Evolutionary conservation across 768 basidiomycete genomes (phyloP).

Genomic region (Phylloporus sp.): DNA sequence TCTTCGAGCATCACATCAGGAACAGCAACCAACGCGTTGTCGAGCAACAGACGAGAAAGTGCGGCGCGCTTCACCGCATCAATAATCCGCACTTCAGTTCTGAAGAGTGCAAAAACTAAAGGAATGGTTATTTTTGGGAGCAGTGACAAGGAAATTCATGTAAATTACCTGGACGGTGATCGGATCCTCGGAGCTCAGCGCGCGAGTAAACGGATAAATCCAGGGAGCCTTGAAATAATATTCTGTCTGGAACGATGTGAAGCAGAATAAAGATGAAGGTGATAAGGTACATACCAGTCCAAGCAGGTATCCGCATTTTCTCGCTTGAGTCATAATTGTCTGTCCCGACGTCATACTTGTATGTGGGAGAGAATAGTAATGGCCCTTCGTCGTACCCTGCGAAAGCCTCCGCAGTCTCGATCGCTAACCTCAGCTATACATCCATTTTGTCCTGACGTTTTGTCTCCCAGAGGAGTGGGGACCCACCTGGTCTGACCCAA

Average conservation of each 20-base stretch:
- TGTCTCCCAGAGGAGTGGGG: neutral
- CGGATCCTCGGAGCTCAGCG: slow-evolving; percentile 84
- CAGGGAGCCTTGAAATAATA: slow-evolving; percentile 77
- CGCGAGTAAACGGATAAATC: slow-evolving; percentile 77
- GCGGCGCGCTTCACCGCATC: slow-evolving; percentile 70
- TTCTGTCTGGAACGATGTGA: slow-evolving; percentile 63
- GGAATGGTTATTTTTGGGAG: neutral
- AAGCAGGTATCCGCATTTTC: slow-evolving; percentile 93
- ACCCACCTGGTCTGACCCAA: slow-evolving; percentile 81
- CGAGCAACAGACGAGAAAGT: slow-evolving; percentile 63
- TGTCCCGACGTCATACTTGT: slow-evolving; percentile 81
- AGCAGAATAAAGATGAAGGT: neutral
- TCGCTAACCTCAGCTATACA: slow-evolving; percentile 62
- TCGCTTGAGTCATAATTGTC: slow-evolving; percentile 93
- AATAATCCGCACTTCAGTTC: slow-evolving; percentile 69
- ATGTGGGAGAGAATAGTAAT: slow-evolving; percentile 88
- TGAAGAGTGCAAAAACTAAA: slow-evolving; percentile 80
- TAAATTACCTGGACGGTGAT: slow-evolving; percentile 82
- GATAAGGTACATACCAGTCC: slow-evolving; percentile 67
- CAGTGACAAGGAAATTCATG: neutral
- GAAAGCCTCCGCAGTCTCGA: slow-evolving; percentile 73
- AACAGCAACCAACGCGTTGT: slow-evolving; percentile 54
- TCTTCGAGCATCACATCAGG: slow-evolving; percentile 69
- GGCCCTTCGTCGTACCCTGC: slow-evolving; percentile 84
- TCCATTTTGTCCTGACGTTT: neutral